Evolutionary conservation across 805 yeast genomes (phyloP).

Genomic region (Yamadazyma phyllophila): DNA sequence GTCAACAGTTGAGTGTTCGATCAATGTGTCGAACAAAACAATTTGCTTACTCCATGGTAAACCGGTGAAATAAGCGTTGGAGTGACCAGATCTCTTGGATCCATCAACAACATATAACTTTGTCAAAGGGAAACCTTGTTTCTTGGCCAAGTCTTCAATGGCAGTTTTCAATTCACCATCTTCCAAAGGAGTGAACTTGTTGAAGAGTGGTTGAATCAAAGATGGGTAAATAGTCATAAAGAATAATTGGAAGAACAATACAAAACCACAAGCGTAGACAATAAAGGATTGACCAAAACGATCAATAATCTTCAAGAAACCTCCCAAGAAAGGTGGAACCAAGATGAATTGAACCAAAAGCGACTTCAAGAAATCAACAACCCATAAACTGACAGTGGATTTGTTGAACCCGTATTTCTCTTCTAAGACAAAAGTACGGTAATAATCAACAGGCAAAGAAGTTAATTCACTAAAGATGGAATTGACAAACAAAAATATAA

Average conservation of each 20-base stretch:
- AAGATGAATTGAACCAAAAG: slow-evolving; percentile 51
- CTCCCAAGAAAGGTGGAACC: slow-evolving; percentile 72
- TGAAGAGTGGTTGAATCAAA: slow-evolving; percentile 87
- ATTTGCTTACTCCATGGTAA: slow-evolving; percentile 96
- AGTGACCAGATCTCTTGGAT: slow-evolving; percentile 93
- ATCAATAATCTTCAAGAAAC: slow-evolving; percentile 76
- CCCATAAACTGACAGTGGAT: slow-evolving; percentile 68
- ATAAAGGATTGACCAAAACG: slow-evolving; percentile 79
- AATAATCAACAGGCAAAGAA: slow-evolving; percentile 68
- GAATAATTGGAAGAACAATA: slow-evolving; percentile 68
- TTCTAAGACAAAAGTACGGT: slow-evolving; percentile 83
- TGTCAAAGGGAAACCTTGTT: slow-evolving; percentile 80
- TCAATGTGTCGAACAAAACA: slow-evolving; percentile 88
- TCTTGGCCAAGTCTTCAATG: slow-evolving; percentile 74
- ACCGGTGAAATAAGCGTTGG: slow-evolving; percentile 95
- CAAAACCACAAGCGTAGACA: slow-evolving; percentile 71
- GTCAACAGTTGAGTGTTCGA: slow-evolving; percentile 68
- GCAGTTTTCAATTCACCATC: slow-evolving; percentile 83
- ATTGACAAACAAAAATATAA: slow-evolving; percentile 55
- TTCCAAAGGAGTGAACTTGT: slow-evolving; percentile 84
- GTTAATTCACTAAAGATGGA: slow-evolving; percentile 52
- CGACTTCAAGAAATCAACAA: slow-evolving; percentile 67
- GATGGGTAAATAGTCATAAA: slow-evolving; percentile 78
- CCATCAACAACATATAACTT: slow-evolving; percentile 91
- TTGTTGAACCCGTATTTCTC: slow-evolving; percentile 94